Conservation (phyloP, 2,329 filamentous ascomycete species). For the Penicillium polonicum region DNA sequence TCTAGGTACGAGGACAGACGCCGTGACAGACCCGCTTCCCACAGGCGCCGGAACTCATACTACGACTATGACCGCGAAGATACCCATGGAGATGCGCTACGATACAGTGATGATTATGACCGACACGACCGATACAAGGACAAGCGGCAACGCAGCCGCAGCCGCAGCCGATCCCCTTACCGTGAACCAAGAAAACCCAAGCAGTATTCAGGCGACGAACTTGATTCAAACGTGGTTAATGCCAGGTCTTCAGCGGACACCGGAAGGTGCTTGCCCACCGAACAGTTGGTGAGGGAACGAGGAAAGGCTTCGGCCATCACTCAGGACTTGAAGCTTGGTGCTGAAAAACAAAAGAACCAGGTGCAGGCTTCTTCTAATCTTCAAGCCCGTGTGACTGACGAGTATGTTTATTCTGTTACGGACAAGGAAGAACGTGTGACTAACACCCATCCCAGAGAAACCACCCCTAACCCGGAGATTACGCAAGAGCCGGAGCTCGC, state of each 20-base stretch:
- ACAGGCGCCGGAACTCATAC: slow-evolving; percentile 43
- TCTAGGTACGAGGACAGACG: slow-evolving; percentile 42
- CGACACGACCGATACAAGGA: slow-evolving; percentile 48
- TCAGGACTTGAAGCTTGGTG: slow-evolving; percentile 60
- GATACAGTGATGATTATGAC: slow-evolving; percentile 53
- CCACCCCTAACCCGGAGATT: slow-evolving; percentile 14
- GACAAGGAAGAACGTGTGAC: neutral
- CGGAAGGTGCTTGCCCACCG: slow-evolving; percentile 53
- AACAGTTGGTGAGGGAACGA: slow-evolving; percentile 65
- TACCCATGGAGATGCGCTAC: slow-evolving; percentile 39
- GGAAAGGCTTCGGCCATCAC: slow-evolving; percentile 56
- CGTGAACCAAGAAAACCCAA: slow-evolving; percentile 40
- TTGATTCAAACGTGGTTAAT: slow-evolving; percentile 28
- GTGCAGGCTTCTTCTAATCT: slow-evolving; percentile 49
- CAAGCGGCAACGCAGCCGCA: slow-evolving; percentile 59
- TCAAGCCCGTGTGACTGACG: slow-evolving; percentile 35
- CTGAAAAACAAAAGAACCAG: slow-evolving; percentile 67
- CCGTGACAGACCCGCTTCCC: slow-evolving; percentile 42
- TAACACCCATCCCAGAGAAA: slow-evolving; percentile 22
- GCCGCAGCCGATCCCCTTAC: slow-evolving; percentile 51
- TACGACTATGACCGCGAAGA: slow-evolving; percentile 54
- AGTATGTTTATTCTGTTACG: slow-evolving; percentile 39
- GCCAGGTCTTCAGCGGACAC: slow-evolving; percentile 31
- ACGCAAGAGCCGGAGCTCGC: slow-evolving; percentile 45
- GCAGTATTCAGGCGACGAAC: slow-evolving; percentile 40